Base-by-base conservation (phyloP, 768 basidiomycete genomes). In the Pleurotus giganteus region DNA sequence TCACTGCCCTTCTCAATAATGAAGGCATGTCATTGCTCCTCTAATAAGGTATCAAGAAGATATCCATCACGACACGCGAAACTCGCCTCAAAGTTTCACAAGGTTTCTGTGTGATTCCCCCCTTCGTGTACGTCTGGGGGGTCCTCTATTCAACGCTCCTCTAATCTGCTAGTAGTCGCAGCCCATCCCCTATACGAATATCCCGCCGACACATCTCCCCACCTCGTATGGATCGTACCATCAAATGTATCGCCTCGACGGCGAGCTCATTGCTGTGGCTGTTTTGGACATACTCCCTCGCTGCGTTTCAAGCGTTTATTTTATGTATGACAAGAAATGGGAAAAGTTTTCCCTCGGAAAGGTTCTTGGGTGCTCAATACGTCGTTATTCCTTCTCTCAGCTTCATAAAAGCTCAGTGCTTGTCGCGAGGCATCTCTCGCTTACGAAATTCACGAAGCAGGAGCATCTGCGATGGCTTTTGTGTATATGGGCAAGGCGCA, bases 181-280 rank as follows among this genome's bases (percentile, higher is more conserved):
- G 62, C 71, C 77, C 21, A 94, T 90, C 60, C 77, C 76, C 13
- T 93, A 89, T 65, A 54, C 70, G 4, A 68, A 64, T 1, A 47
- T 66, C 0, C 78, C 77, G 0, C 82, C 85, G 15, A 54, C 57
- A 2, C 78, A 87, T 62, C 76, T 96, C 8, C 94, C 94, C 0
- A 64, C 57, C n/a, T 70, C 81, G 13, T 98, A 93, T 68, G 96
- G 96, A n/a, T 88, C 91, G 21, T 91, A 93, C 68, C 96, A 98
- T 63, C 93, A 94, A 61, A 71, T 93, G 41, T 97, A 96, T 65
- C 79, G 83, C 57, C 67, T 98, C 23, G 89, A 98, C 61, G 90
- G 85, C 3, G 68, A 85, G 64, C 76, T 98, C 9, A 80, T 97
- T 47, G 97, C 91, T 0, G 75, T 98, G 65, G 86, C 84, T 4